A percentile compares a stretch with the other conserved stretches of the same genome.
Conservation (phyloP, 495 filamentous ascomycete genomes). For the Penicillium mononematosum region DNA sequence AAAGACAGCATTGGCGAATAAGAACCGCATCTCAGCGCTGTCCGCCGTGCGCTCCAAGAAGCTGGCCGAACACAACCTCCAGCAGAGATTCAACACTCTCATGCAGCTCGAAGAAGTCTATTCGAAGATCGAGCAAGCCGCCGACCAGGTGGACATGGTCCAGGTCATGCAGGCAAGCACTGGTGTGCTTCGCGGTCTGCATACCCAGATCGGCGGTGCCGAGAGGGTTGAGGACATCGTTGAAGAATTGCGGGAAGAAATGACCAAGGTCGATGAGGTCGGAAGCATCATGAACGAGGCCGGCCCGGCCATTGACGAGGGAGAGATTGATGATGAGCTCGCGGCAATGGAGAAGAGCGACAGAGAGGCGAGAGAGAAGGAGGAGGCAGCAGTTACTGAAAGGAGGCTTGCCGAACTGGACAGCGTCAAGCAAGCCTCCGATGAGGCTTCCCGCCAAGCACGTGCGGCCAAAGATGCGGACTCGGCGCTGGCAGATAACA, state of each 20-base stretch:
- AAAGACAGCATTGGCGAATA: slow-evolving; percentile 62
- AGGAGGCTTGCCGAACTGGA: slow-evolving; percentile 48
- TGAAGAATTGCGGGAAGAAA: slow-evolving; percentile 73
- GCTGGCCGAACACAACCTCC: slow-evolving; percentile 66
- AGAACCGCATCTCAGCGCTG: slow-evolving; percentile 71
- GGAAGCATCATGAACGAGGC: slow-evolving; percentile 68
- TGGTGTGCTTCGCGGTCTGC: slow-evolving; percentile 66
- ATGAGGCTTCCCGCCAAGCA: slow-evolving; percentile 32
- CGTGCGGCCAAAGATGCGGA: slow-evolving; percentile 29
- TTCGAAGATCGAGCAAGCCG: slow-evolving; percentile 76
- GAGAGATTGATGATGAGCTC: slow-evolving; percentile 85
- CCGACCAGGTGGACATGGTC: slow-evolving; percentile 76
- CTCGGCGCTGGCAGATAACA: slow-evolving; percentile 39
- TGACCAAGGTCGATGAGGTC: slow-evolving; percentile 79
- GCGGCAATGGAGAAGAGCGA: slow-evolving; percentile 71
- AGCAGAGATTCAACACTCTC: slow-evolving; percentile 65
- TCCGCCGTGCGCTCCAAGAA: slow-evolving; percentile 81
- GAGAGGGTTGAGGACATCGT: slow-evolving; percentile 75
- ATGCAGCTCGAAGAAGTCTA: slow-evolving; percentile 82
- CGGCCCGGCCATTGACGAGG: slow-evolving; percentile 66
- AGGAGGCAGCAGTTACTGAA: slow-evolving; percentile 44
- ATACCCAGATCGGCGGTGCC: slow-evolving; percentile 71
- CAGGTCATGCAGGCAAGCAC: slow-evolving; percentile 76
- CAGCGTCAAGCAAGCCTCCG: slow-evolving; percentile 38
- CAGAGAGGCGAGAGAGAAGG: slow-evolving; percentile 53